phyloP scores from a whole-genome alignment of 2,329 filamentous ascomycete species.

The Drechmeria coniospora region DNA sequence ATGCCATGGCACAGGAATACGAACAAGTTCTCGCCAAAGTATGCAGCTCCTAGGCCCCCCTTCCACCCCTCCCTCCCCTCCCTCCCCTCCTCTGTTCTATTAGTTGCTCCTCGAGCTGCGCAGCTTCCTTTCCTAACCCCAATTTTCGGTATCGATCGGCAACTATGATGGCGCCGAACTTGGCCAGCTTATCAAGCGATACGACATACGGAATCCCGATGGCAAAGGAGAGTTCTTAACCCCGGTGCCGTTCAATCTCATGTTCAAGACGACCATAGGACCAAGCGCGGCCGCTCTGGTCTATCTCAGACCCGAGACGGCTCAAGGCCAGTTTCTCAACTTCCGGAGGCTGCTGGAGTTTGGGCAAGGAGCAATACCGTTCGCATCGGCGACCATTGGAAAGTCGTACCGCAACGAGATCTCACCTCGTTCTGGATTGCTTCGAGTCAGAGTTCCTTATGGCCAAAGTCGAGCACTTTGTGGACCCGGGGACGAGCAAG shows the following conservation, averaged over 20 bases:
- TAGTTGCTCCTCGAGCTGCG: no score
- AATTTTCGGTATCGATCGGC: no score
- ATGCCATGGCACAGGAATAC: conserved; percentile 76
- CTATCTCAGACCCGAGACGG: conserved; percentile 85
- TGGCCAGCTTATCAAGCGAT: conserved; percentile 75
- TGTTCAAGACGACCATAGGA: conserved; percentile 94
- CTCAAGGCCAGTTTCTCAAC: conserved; percentile 95
- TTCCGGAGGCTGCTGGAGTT: conserved; percentile 94
- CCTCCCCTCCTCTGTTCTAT: no score
- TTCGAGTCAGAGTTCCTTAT: conserved; percentile 97
- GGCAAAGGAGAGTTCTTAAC: conserved; percentile 63
- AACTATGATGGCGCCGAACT: conserved; percentile 84
- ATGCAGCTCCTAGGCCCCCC: no score
- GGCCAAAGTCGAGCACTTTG: conserved; percentile 98
- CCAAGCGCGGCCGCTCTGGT: conserved; percentile 76
- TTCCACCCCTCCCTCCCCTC: no score
- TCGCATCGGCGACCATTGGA: conserved; percentile 91
- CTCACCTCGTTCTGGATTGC: conserved; percentile 75
- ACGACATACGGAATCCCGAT: conserved; percentile 76
- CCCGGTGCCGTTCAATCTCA: conserved; percentile 90
- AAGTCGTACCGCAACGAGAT: conserved; percentile 99
- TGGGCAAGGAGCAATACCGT: conserved; percentile 90
- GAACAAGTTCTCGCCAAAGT: conserved; percentile 77
- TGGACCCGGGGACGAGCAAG: conserved; percentile 88
- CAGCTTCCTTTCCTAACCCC: no score